phyloP scores from a whole-genome alignment of 306 rosid genomes.

The Parietaria judaica region DNA sequence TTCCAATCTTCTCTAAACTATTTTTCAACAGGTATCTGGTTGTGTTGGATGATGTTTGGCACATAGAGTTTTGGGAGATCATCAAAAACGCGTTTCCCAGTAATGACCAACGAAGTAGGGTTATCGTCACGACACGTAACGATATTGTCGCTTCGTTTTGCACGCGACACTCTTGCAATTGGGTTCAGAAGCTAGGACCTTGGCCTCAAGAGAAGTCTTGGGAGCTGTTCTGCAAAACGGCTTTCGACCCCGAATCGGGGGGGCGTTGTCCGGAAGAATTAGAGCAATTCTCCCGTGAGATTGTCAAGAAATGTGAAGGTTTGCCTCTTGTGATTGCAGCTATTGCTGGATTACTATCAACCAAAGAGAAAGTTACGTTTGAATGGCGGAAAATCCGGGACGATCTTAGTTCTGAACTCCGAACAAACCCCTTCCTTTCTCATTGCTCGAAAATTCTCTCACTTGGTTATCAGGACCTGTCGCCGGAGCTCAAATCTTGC shows the following conservation, averaged over 20 bases:
- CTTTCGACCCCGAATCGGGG: background rate
- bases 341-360: slow-evolving; percentile 10
- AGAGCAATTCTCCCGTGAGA: slow-evolving; percentile 2
- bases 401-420: background rate
- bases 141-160: background rate
- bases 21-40: background rate
- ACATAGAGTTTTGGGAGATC: slow-evolving; percentile 1
- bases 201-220: background rate
- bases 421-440: background rate
- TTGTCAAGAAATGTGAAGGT: slow-evolving; percentile 12
- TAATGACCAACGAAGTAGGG: slow-evolving; percentile 6
- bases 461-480: slow-evolving; percentile 7
- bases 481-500: slow-evolving; percentile 9
- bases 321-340: slow-evolving; percentile 11
- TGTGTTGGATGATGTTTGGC: slow-evolving; percentile 22
- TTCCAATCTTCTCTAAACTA: no score
- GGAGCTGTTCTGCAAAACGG: slow-evolving; percentile 11
- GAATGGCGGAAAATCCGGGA: slow-evolving; percentile 15
- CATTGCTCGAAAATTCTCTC: slow-evolving; percentile 1
- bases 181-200: background rate
- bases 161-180: background rate
- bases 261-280: slow-evolving; percentile 5
- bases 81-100: slow-evolving; percentile 8
- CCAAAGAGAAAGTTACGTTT: background rate
- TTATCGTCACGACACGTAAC: slow-evolving; percentile 16